A percentile compares a stretch with the other conserved stretches of the same genome.
Conservation (phyloP, 208 protist species). For the Acanthamoeba sp. region DNA sequence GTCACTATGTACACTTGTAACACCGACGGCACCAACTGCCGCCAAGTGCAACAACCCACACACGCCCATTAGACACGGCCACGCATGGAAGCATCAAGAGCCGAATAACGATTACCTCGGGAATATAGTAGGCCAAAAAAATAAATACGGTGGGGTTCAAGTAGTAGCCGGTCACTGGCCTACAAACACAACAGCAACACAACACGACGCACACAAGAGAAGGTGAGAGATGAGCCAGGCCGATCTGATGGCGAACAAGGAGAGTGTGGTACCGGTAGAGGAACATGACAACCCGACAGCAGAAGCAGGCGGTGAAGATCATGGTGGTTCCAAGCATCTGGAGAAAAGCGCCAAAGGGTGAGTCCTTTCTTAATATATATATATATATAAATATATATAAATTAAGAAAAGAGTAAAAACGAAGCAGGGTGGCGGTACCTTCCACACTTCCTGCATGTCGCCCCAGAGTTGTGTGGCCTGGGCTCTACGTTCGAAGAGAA, state of each 20-base stretch:
- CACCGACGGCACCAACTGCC: background rate
- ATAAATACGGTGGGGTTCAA: background rate
- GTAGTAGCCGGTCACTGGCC: background rate
- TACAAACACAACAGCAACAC: background rate
- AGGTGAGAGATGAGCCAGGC: background rate
- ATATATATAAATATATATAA: too few species aligned
- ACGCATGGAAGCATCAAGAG: background rate
- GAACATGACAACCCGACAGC: conserved; percentile 12
- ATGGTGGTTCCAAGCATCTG: background rate
- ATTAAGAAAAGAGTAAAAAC: background rate
- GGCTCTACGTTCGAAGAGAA: background rate
- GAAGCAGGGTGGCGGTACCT: background rate
- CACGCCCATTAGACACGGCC: background rate
- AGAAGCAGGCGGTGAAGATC: conserved; percentile 32
- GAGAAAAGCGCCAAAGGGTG: too few species aligned
- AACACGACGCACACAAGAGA: background rate
- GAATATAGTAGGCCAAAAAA: background rate
- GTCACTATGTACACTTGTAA: conserved; percentile 35
- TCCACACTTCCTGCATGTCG: conserved; percentile 2
- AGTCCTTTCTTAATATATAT: too few species aligned
- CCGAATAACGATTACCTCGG: background rate
- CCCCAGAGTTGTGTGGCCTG: conserved; percentile 6
- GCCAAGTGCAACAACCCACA: too few species aligned
- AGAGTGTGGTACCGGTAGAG: conserved; percentile 3
- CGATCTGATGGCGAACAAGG: too few species aligned